Base-by-base conservation (phyloP, 164 flowering plant species). In the Akebia trifoliata region DNA sequence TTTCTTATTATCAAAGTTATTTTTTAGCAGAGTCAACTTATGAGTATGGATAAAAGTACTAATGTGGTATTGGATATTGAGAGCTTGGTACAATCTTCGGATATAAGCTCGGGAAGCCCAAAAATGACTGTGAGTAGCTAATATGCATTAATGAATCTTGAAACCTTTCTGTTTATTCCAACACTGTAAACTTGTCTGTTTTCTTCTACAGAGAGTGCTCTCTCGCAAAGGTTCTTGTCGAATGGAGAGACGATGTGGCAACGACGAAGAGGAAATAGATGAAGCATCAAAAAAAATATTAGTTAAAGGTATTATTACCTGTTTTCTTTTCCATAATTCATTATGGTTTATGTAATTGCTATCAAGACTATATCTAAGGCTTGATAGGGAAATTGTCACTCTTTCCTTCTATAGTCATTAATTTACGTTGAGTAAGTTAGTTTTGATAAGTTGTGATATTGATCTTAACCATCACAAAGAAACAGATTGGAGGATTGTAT, bases 181-280 rank as follows among this genome's bases (percentile, higher is more conserved):
- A 3, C 42, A 9, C 46, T 6, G 14, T 24, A 4, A 12, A 8
- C 15, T 14, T 4, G 29, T 50, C 38, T 18, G 8, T 22, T 17
- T 54, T 25, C 4, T 29, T 28, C 21, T 40, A 11, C 22, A 72
- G 76, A 72, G 56, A 54, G 69, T 55, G 20, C 72, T 72, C 5
- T 62, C 76, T 48, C 69, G 76, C 5, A 72, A 72, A 60, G 67
- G 67, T 18, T 61, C 67, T 42, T 68, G 43, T 49, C 65, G 76
- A 18, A 40, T 57, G 55, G 72, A 72, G 6, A 64, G 68, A 54
- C 51, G 59, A 57, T 28, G 46, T 26, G 20, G 61, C n/a, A 12
- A 4, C 1, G 72, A 68, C 37, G 76, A 68, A 21, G 61, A 64
- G 21, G 76, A 72, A 46, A 24, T 42, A 15, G 72, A 72, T 21